These are phyloP conservation scores for Phytophthora sansomeana DNA, from an alignment of 352 stramenopile species.

Conservation along the genomic window DNA sequence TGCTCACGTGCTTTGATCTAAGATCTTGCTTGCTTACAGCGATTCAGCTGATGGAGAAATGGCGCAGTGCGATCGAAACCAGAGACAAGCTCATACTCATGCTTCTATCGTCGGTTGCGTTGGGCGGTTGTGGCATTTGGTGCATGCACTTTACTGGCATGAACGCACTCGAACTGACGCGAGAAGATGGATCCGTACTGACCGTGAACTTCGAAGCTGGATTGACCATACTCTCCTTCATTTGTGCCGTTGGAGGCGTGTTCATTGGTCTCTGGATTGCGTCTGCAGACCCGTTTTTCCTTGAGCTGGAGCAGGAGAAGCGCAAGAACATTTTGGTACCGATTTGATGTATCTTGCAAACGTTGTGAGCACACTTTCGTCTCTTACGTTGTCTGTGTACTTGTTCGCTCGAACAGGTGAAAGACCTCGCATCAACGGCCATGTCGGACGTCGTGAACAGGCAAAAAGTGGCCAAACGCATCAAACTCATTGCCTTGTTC, in stretches of 20 bases:
- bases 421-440: constrained; percentile 50
- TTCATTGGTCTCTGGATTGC: constrained; percentile 65
- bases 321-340: constrained; percentile 55
- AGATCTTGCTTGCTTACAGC: constrained; percentile 28
- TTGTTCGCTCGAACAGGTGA: constrained; percentile 31
- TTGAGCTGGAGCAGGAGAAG: constrained; percentile 60
- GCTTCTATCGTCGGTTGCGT: constrained; percentile 42
- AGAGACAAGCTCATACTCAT: constrained; percentile 52
- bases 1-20: neutral
- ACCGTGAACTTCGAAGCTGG: constrained; percentile 62
- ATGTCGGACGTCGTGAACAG: constrained; percentile 62
- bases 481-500: constrained; percentile 72
- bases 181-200: constrained; percentile 46
- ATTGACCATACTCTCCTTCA: constrained; percentile 61
- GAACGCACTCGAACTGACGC: constrained; percentile 50
- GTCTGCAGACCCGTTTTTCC: constrained; percentile 69
- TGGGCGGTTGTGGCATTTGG: constrained; percentile 78
- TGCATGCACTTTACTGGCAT: constrained; percentile 83
- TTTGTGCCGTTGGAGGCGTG: constrained; percentile 61
- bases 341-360: neutral
- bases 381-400: neutral
- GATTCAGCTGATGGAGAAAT: constrained; percentile 81
- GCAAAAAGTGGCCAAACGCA: constrained; percentile 48
- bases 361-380: neutral
- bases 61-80: constrained; percentile 48